Evolutionary conservation across 2,329 filamentous ascomycete species (phyloP), one percentile per base, ranked within the genome.

Genomic region (Claviceps monticola): DNA sequence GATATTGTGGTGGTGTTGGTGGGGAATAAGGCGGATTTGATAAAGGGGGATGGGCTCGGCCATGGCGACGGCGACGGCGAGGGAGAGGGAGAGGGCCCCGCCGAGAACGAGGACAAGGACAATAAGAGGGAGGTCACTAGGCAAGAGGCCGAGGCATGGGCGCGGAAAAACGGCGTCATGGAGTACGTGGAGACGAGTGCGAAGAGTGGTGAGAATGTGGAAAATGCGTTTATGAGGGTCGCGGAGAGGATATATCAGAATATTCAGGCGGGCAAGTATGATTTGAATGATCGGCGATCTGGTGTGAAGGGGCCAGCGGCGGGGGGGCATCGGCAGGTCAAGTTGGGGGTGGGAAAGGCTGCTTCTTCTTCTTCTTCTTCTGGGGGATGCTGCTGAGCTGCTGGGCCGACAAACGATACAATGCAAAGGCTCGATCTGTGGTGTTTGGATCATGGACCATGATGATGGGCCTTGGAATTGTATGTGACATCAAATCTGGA

Each of bases 191-290:
- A 98, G 73, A 98, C 93, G 41, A 90, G 84, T 58, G 93, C 93
- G 48, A 98, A 97, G 74, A 94, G 84, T 56, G 93, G 93, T 50
- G 88, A 95, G 64, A 88, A 88, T 49, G 93, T 98, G 38, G 93
- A 98, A 67, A 79, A 83, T 59, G 93, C 93, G 2, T 98, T 98
- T 62, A 78, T 95, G 64, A 83, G 93, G 62, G 90, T 97, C 14
- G 89, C 93, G 19, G 89, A 96, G 73, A 78, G 90, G 67, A 97
- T 98, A 72, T 95, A 94, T 65, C 83, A 91, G 66, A 97, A 97
- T 62, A 96, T 98, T 56, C 88, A 96, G 72, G 88, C 88, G 1
- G 93, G 93, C 11, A 88, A 82, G 65, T 97, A 97, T 66, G 90
- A 98, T 69, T 72, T 97, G 59, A 95, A 95, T 64, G 91, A 97